Percentiles rank a stretch among this genome's conserved stretches.
Evolutionary conservation across 2,329 filamentous ascomycete species (phyloP).

Genomic region (Fusarium staphyleae): DNA sequence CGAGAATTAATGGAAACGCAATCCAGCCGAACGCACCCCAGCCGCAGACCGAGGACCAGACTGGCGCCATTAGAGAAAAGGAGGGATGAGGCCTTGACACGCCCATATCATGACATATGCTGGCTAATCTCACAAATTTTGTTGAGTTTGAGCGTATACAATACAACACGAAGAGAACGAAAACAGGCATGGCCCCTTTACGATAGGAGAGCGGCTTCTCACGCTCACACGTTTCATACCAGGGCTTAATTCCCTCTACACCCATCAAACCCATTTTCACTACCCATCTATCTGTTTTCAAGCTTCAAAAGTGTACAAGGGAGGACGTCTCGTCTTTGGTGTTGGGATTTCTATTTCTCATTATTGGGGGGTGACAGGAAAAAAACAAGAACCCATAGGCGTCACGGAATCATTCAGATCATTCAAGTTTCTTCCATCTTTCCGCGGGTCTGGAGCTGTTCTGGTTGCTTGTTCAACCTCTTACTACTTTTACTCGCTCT

Average conservation of each 20-base stretch:
- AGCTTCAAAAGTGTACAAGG: constrained; percentile 28
- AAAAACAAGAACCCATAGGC: constrained; percentile 6
- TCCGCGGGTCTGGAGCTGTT: constrained; percentile 2
- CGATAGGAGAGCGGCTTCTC: constrained; percentile 4
- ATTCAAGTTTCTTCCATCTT: not conserved
- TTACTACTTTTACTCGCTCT: not conserved
- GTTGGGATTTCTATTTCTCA: constrained; percentile 18
- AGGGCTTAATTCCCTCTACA: not conserved
- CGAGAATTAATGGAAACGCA: constrained; percentile 28
- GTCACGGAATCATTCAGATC: constrained; percentile 10
- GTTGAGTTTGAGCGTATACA: not conserved
- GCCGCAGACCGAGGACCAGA: constrained; percentile 18
- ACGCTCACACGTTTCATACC: constrained; percentile 1
- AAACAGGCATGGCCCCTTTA: not conserved
- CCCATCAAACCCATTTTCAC: not conserved
- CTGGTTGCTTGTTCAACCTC: not conserved
- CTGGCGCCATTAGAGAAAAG: constrained; percentile 29
- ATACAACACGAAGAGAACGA: not conserved
- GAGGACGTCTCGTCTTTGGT: constrained; percentile 25
- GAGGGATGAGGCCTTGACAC: constrained; percentile 20
- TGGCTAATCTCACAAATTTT: not conserved
- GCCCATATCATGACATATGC: not conserved
- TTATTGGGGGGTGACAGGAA: constrained; percentile 12
- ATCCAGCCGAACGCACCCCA: not conserved
- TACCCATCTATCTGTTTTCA: constrained; percentile 1